Conservation (phyloP, 2,329 filamentous ascomycete genomes). For the Magnaporthiopsis poae region DNA sequence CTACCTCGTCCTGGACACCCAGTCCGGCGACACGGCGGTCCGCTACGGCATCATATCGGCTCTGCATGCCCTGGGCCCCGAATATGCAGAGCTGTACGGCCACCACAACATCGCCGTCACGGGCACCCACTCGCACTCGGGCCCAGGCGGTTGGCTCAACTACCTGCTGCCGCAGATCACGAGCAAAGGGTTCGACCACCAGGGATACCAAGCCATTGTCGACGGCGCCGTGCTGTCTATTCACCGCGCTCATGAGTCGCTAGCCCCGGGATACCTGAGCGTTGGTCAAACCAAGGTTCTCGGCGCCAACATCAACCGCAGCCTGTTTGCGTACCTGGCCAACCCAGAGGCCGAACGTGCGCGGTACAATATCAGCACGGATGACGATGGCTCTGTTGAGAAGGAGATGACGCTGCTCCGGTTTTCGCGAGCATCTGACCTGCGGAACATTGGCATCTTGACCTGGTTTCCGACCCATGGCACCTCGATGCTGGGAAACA, state of each 20-base stretch:
- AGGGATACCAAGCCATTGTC: slow-evolving; percentile 79
- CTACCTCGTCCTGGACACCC: slow-evolving; percentile 78
- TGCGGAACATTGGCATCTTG: slow-evolving; percentile 66
- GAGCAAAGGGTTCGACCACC: slow-evolving; percentile 71
- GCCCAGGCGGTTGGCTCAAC: slow-evolving; percentile 84
- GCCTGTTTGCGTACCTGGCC: slow-evolving; percentile 71
- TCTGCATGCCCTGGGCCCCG: slow-evolving; percentile 55
- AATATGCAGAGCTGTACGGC: slow-evolving; percentile 60
- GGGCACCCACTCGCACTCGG: slow-evolving; percentile 82
- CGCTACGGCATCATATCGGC: slow-evolving; percentile 72
- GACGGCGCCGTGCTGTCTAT: slow-evolving; percentile 74
- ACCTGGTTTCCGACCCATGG: slow-evolving; percentile 89
- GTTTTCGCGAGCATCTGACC: slow-evolving; percentile 61
- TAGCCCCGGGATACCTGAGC: slow-evolving; percentile 51
- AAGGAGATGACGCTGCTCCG: slow-evolving; percentile 70
- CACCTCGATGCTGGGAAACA: slow-evolving; percentile 82
- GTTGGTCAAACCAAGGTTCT: slow-evolving; percentile 52
- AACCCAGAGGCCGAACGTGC: slow-evolving; percentile 67
- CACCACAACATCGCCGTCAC: slow-evolving; percentile 78
- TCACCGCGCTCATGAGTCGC: slow-evolving; percentile 58
- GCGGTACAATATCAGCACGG: slow-evolving; percentile 45
- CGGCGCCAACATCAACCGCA: slow-evolving; percentile 73
- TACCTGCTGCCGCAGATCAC: slow-evolving; percentile 85
- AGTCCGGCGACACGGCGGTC: slow-evolving; percentile 77
- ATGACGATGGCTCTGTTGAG: slow-evolving; percentile 38